A percentile compares a stretch with the other conserved stretches of the same genome.
These are phyloP conservation scores for Neocucurbitaria cava DNA, from an alignment of 2,329 filamentous ascomycete species.

Conservation along the genomic window DNA sequence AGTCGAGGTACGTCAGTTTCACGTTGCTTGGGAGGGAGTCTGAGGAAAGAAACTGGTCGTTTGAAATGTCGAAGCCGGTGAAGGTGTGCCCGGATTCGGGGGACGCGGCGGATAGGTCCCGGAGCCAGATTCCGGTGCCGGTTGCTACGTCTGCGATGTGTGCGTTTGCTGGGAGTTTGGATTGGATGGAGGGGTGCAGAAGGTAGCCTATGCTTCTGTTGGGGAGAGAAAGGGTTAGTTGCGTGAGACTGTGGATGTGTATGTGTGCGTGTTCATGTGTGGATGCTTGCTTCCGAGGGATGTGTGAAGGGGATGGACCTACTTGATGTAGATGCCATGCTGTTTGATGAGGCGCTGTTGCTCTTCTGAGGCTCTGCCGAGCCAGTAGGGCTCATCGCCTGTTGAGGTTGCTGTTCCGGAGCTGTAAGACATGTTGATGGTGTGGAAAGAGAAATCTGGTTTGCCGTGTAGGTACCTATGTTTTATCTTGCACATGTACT, in stretches of 20 bases:
- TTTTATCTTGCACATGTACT: background rate
- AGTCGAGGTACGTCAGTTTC: slow-evolving; percentile 28
- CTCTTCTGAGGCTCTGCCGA: slow-evolving; percentile 33
- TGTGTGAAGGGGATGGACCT: slow-evolving; percentile 6
- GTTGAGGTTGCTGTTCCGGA: background rate
- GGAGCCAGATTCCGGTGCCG: slow-evolving; percentile 42
- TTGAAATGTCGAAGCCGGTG: slow-evolving; percentile 39
- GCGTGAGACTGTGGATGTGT: background rate
- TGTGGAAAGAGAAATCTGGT: too few relatives aligned
- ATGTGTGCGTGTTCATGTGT: background rate
- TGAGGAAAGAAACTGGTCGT: slow-evolving; percentile 25
- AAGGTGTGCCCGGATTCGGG: slow-evolving; percentile 31
- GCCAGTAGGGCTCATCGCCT: slow-evolving; percentile 37
- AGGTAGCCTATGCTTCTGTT: slow-evolving; percentile 35
- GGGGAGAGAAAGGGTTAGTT: background rate
- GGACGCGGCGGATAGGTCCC: slow-evolving; percentile 25
- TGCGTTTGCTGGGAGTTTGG: slow-evolving; percentile 24
- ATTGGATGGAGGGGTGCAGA: slow-evolving; percentile 29
- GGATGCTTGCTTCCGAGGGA: slow-evolving; percentile 2
- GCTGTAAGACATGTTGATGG: background rate
- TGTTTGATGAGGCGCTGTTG: slow-evolving; percentile 38
- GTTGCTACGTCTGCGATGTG: slow-evolving; percentile 40
- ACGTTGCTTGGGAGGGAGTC: slow-evolving; percentile 30
- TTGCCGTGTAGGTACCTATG: too few relatives aligned
- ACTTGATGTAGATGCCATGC: slow-evolving; percentile 37